phyloP scores from a whole-genome alignment of 306 rosid species.

The Biancaea sappan region DNA sequence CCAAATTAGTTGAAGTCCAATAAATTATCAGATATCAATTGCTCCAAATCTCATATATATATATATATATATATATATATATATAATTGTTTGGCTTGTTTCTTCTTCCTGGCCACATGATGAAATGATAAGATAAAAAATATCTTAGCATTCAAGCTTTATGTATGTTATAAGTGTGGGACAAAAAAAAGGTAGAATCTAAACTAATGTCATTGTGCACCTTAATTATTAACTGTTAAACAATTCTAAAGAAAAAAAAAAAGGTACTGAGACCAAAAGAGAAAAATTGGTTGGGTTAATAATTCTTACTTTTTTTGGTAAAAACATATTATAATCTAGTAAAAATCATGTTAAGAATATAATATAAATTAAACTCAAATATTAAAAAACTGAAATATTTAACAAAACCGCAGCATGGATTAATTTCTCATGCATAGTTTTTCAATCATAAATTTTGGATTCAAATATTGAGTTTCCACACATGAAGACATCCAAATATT shows the following conservation, averaged over 20 bases:
- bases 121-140: slow-evolving; percentile 39
- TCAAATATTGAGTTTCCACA: no score
- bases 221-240: slow-evolving; percentile 29
- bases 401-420: no score
- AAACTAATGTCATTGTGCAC: slow-evolving; percentile 38
- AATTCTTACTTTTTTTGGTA: no score
- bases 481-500: not conserved
- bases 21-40: no score
- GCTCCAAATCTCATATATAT: no score
- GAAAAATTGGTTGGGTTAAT: slow-evolving; percentile 20
- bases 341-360: no score
- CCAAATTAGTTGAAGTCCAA: no score
- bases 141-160: slow-evolving; percentile 26
- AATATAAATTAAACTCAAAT: no score
- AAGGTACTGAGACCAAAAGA: not conserved
- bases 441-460: not conserved
- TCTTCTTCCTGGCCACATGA: slow-evolving; percentile 43
- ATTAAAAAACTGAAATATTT: no score
- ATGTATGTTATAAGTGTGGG: slow-evolving; percentile 29
- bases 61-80: not conserved
- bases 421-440: not conserved
- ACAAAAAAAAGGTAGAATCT: slow-evolving; percentile 45
- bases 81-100: slow-evolving; percentile 33
- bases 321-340: no score
- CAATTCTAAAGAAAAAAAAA: slow-evolving; percentile 27